Percentiles rank a stretch among this genome's conserved stretches.
Evolutionary conservation across 305 asterid genomes (phyloP).

Genomic region (Withania somnifera): DNA sequence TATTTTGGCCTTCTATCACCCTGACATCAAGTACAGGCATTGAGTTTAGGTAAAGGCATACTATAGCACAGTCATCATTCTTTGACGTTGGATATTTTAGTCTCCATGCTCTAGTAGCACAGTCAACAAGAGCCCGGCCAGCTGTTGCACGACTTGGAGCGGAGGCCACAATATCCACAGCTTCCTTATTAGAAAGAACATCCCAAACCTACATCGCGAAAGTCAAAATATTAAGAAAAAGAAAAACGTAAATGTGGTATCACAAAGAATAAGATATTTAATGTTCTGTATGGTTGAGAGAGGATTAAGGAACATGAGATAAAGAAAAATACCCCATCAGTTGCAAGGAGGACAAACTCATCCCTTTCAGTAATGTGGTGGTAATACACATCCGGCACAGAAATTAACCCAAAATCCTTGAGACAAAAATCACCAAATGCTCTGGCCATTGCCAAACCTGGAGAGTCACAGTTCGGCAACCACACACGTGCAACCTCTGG

Average conservation of each 20-base stretch:
- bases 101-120: conserved; percentile 92
- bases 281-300: neutral
- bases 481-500: conserved; percentile 97
- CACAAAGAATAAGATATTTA: neutral
- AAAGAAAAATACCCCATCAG: conserved; percentile 72
- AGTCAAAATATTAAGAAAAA: neutral
- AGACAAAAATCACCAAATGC: conserved; percentile 96
- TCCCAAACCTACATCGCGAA: conserved; percentile 67
- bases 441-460: conserved; percentile 98
- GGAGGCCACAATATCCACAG: conserved; percentile 73
- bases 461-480: conserved; percentile 92
- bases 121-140: conserved; percentile 84
- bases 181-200: conserved; percentile 89
- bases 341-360: conserved; percentile 76
- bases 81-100: conserved; percentile 93
- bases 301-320: neutral
- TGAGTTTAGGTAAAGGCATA: conserved; percentile 55
- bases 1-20: conserved; percentile 13
- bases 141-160: conserved; percentile 76
- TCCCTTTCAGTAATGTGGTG: conserved; percentile 57
- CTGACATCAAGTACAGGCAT: conserved; percentile 4
- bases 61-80: conserved; percentile 80
- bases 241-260: neutral
- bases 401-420: conserved; percentile 87
- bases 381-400: conserved; percentile 83